Evolutionary conservation across 2,329 filamentous ascomycete genomes (phyloP), one percentile per base, ranked within the genome.

Genomic region (Aspergillus sp.): DNA sequence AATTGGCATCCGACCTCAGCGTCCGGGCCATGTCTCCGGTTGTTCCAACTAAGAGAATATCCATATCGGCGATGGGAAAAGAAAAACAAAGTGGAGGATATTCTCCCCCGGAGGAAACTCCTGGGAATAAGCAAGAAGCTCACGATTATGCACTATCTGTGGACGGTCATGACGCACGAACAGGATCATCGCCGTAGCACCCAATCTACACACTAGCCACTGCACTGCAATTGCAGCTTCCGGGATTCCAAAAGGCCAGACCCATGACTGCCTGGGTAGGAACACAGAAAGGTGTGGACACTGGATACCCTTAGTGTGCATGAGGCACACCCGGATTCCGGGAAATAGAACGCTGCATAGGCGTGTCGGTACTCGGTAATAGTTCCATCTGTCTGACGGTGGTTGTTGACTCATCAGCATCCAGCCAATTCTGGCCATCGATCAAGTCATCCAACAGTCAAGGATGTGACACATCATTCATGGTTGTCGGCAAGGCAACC

Each of bases 381-480:
- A 56, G 28, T 32, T 51, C 15, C 51, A 28, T 47, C 54, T 45
- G 45, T 2, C 45, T 54, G 32, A 36, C 36, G 17, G 36, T 28
- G 17, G 45, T 28, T 51, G 47, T 28, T 51, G 47, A 55, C 49
- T 41, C 43, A 45, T 38, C 38, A 45, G 58, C 39, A 49, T 47
- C 32, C 58, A 47, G 45, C 43, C 30, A 43, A 56, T 30, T 21
- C 28, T 28, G 21, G 15, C 15, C 28, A 43, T 28, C 15, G 30
- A 30, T 32, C 28, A 25, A 49, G 10, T 30, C 53, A 52, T 51
- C 25, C 32, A 43, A 51, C 30, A 21, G 21, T 41, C 55, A 21
- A 38, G 36, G 23, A 43, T 45, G 55, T 65, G 65, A 68, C 60
- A 63, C 63, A 68, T 67, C 65, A 63, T 55, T 49, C 50, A 45